Conservation (phyloP, 2,329 filamentous ascomycete genomes). For the Phoma herbarum region DNA sequence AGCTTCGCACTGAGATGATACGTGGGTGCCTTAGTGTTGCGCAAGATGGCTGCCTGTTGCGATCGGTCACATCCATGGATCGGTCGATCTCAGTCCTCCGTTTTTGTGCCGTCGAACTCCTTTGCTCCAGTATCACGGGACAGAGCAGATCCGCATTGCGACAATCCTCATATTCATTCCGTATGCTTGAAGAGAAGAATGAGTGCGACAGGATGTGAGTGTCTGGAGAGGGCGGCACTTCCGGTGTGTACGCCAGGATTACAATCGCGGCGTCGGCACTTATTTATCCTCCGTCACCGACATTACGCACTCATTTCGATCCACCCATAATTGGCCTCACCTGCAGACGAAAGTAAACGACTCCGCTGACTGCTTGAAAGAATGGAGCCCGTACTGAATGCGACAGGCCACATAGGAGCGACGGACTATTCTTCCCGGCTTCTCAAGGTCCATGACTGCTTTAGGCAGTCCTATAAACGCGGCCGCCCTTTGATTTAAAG, state of each 20-base stretch:
- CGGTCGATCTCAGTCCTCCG: too few species aligned
- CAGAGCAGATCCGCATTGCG: not conserved
- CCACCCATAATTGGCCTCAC: constrained; percentile 5
- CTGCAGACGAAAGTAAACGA: not conserved
- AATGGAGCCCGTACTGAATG: constrained; percentile 6
- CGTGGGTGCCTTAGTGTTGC: constrained; percentile 1
- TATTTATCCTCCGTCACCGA: constrained; percentile 11
- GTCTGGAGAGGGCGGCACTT: not conserved
- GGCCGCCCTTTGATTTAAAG: constrained; percentile 14
- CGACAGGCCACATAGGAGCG: not conserved
- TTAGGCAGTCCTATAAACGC: constrained; percentile 9
- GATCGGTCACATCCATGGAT: not conserved
- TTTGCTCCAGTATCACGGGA: not conserved
- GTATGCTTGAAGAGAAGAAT: not conserved
- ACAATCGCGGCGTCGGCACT: constrained; percentile 1
- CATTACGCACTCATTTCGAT: not conserved
- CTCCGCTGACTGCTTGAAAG: constrained; percentile 7
- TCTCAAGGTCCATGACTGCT: not conserved
- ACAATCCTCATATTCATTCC: not conserved
- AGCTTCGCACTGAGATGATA: constrained; percentile 3
- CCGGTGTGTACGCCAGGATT: not conserved
- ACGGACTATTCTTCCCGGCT: constrained; percentile 4
- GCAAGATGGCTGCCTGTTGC: constrained; percentile 6
- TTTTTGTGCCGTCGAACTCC: not conserved
- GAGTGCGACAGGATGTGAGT: not conserved